Base-by-base conservation (phyloP, 257 asterid species). In the Perilla frutescens region DNA sequence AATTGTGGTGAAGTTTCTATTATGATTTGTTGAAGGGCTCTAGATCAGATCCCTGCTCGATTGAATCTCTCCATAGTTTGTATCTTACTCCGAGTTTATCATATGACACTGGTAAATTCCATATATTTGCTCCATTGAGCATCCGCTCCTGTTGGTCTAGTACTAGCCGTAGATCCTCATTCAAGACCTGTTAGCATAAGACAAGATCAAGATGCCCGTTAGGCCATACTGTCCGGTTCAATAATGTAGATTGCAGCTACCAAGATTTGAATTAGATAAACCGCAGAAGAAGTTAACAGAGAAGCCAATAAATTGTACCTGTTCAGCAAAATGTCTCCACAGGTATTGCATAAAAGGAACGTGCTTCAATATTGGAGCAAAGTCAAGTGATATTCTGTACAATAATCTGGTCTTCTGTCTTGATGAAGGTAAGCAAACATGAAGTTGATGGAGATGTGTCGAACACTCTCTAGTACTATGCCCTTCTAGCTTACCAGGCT, bases 331-430 rank as follows among this genome's bases (percentile, higher is more conserved):
- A 81, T 94, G 95, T 78, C 84, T 91, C 98, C 98, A 93, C 71
- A 93, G 66, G 60, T 86, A 69, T 57, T 90, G 82, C 86, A 91
- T 91, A 82, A 91, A 90, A 58, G 99, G 97, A 34, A 91, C 67
- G 60, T 90, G 93, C 80, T 88, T 87, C 49, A 94, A 83, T 64
- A 90, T 76, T 2, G 99, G 99, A 53, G 96, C 99, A 75, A 94
- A 94, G 84, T 94, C 99, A 56, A 94, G 89, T 15, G 99, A 91
- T 97, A 94, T 91, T 84, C 99, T 90, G 87, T 94, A 94, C 59
- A 94, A 63, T 73, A 94, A 62, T 81, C 99, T 84, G 20, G 99
- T 94, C 84, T 94, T 91, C 67, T 88, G 79, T 77, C 91, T 87
- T 5, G 97, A 86, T 3, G 97, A 83, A 75, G 99, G 97, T 74